phyloP scores from a whole-genome alignment of 345 rosid species.

The Eutrema heterophyllum region DNA sequence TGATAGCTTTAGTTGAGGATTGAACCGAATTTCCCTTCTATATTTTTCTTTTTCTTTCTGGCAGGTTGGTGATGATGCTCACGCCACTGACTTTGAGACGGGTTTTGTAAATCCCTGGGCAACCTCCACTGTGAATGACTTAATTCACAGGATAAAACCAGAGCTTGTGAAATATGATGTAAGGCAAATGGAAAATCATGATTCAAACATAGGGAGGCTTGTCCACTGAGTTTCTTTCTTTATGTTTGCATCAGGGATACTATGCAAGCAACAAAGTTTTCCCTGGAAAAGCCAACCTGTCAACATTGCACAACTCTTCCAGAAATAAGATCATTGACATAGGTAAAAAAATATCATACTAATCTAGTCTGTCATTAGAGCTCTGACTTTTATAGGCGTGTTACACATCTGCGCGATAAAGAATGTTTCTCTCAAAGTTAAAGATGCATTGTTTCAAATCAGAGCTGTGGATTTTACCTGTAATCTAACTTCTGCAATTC shows the following conservation, averaged over 20 bases:
- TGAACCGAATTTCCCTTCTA: background rate
- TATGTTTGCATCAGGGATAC: conserved; percentile 63
- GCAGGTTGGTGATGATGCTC: conserved; percentile 42
- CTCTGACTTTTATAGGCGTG: background rate
- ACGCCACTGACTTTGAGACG: conserved; percentile 14
- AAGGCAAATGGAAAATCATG: conserved; percentile 13
- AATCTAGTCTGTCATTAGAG: background rate
- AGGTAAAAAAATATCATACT: conserved; percentile 38
- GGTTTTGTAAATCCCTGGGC: conserved; percentile 66
- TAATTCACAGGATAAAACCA: conserved; percentile 50
- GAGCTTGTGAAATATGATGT: conserved; percentile 58
- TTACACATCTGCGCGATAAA: conserved; percentile 2
- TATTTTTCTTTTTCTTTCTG: background rate
- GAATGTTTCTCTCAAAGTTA: background rate
- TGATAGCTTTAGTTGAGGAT: background rate
- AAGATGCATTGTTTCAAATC: background rate
- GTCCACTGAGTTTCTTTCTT: conserved; percentile 16
- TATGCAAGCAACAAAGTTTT: conserved; percentile 52
- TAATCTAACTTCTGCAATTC: too few species aligned
- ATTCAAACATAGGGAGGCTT: background rate
- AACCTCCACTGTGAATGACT: conserved; percentile 40
- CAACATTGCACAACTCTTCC: conserved; percentile 53
- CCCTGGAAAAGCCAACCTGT: conserved; percentile 59
- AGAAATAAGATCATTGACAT: conserved; percentile 76
- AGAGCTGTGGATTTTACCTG: background rate